phyloP scores from a whole-genome alignment of 768 basidiomycete species.

The Mycena capillaripes region DNA sequence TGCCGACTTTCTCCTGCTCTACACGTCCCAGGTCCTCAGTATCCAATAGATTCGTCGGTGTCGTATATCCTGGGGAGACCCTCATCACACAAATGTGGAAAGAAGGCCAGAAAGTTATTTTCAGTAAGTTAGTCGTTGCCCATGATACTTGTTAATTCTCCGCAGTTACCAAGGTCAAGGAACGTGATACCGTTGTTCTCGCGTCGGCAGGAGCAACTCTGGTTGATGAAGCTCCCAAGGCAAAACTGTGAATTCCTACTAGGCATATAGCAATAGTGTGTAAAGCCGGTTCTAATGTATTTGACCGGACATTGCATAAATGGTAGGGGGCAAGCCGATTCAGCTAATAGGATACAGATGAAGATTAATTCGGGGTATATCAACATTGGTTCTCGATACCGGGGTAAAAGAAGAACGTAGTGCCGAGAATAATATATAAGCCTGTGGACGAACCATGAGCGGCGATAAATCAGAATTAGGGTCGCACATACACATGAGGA shows the following conservation, averaged over 20 bases:
- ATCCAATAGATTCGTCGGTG: constrained; percentile 79
- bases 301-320: not conserved
- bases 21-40: not conserved
- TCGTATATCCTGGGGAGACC: constrained; percentile 96
- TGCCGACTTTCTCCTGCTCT: constrained; percentile 33
- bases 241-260: constrained; percentile 66
- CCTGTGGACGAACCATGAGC: constrained; percentile 49
- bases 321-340: not conserved
- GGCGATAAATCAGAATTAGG: not conserved
- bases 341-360: no score
- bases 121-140: constrained; percentile 69
- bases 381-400: constrained; percentile 44
- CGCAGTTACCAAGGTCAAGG: constrained; percentile 90
- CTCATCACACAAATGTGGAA: constrained; percentile 99
- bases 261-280: not conserved
- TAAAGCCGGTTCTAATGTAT: no score
- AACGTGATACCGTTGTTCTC: constrained; percentile 79
- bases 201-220: constrained; percentile 89
- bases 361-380: constrained; percentile 10
- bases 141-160: constrained; percentile 6
- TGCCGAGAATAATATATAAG: constrained; percentile 79
- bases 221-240: constrained; percentile 60
- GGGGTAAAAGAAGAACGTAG: constrained; percentile 77
- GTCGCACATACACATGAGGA: constrained; percentile 70
- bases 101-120: constrained; percentile 90